phyloP scores from a whole-genome alignment of 2,329 filamentous ascomycete genomes.

The Botrytis aclada region DNA sequence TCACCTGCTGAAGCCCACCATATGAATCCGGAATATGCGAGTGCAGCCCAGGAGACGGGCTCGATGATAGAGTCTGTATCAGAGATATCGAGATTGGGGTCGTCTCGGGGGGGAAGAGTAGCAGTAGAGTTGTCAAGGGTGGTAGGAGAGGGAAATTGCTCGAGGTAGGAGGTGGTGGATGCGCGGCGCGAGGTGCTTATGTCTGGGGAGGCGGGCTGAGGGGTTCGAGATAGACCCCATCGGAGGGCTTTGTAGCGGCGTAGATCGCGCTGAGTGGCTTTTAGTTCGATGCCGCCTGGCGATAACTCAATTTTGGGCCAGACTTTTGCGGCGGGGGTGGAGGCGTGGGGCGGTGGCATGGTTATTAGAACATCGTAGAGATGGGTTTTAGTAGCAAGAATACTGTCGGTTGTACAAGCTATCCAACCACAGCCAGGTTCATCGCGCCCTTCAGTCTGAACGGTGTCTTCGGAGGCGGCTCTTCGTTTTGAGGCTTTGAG shows the following conservation, averaged over 20 bases:
- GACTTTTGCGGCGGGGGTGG: conserved; percentile 55
- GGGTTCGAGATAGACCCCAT: conserved; percentile 53
- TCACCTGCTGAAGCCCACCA: conserved; percentile 88
- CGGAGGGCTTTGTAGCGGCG: conserved; percentile 72
- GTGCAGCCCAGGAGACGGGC: conserved; percentile 64
- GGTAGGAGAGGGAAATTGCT: conserved; percentile 25
- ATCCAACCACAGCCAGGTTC: conserved; percentile 71
- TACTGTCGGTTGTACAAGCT: conserved; percentile 92
- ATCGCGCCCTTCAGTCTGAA: conserved; percentile 41
- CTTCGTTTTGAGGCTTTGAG: conserved; percentile 46
- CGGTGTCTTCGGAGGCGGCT: conserved; percentile 31
- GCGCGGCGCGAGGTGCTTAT: conserved; percentile 19
- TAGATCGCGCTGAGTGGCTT: conserved; percentile 86
- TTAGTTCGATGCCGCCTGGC: conserved; percentile 59
- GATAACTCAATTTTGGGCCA: conserved; percentile 76
- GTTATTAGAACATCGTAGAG: conserved; percentile 90
- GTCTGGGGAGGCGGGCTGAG: conserved; percentile 24
- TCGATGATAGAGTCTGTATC: conserved; percentile 56
- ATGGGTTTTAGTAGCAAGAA: conserved; percentile 78
- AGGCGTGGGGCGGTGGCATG: conserved; percentile 63
- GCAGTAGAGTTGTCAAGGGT: conserved; percentile 28
- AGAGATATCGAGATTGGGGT: conserved; percentile 45
- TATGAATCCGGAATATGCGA: conserved; percentile 81
- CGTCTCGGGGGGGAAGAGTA: conserved; percentile 36
- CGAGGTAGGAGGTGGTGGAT: conserved; percentile 19